Conservation (phyloP, 495 filamentous ascomycete genomes). For the Hypoxylon cercidicola region DNA sequence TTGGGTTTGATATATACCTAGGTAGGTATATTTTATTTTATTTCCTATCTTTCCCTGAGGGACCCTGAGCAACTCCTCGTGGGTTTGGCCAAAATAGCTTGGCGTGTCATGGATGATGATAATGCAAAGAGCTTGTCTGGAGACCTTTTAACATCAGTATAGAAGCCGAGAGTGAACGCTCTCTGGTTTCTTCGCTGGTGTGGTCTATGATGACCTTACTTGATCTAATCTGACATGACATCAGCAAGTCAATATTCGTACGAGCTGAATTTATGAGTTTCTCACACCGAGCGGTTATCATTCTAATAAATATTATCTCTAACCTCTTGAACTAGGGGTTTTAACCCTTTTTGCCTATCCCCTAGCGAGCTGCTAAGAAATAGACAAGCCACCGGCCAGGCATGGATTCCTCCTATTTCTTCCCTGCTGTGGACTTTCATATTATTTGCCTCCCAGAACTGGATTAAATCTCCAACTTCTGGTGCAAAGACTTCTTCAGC, state of each 20-base stretch:
- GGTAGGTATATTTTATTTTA: conserved; percentile 5
- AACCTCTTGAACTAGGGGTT: conserved; percentile 63
- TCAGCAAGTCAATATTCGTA: conserved; percentile 27
- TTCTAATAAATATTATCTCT: conserved; percentile 46
- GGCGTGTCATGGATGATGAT: conserved; percentile 55
- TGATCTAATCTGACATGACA: conserved; percentile 66
- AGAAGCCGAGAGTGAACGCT: conserved; percentile 54
- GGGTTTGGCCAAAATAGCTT: conserved; percentile 23
- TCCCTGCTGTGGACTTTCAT: conserved; percentile 58
- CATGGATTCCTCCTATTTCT: conserved; percentile 74
- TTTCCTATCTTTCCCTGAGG: not conserved
- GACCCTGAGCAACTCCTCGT: conserved; percentile 4
- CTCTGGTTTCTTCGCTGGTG: conserved; percentile 62
- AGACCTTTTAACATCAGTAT: conserved; percentile 44
- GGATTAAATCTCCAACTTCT: conserved; percentile 66
- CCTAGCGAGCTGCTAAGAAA: conserved; percentile 68
- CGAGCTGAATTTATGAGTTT: not conserved
- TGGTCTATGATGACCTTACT: conserved; percentile 61
- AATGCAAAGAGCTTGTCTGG: conserved; percentile 54
- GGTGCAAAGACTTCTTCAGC: conserved; percentile 76
- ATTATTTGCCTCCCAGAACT: conserved; percentile 57
- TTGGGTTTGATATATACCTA: not conserved
- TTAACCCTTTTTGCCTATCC: conserved; percentile 68
- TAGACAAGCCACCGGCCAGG: conserved; percentile 78
- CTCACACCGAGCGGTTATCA: conserved; percentile 18